Evolutionary conservation across 1,139 yeast species (phyloP).

Genomic region (Lizanozyma gosingica): DNA sequence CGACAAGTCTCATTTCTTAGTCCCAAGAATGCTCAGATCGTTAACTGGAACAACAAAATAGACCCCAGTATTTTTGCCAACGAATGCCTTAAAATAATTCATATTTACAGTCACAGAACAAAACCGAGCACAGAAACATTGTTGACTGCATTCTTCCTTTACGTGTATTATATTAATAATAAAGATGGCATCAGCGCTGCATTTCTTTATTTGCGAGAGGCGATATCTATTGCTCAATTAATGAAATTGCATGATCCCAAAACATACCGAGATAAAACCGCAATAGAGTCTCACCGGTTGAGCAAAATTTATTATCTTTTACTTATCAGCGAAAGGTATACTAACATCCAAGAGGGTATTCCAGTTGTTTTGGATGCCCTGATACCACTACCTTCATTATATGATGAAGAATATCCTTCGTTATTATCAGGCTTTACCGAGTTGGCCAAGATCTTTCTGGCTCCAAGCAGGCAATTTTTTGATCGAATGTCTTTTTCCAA

Average conservation of each 20-base stretch:
- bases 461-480: slow-evolving; percentile 15
- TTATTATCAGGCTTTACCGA: slow-evolving; percentile 25
- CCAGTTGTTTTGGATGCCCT: slow-evolving; percentile 30
- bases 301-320: slow-evolving; percentile 28
- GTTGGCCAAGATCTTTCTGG: slow-evolving; percentile 20
- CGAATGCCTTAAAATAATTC: slow-evolving; percentile 23
- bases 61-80: slow-evolving; percentile 18
- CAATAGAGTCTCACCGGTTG: slow-evolving; percentile 26
- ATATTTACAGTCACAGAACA: slow-evolving; percentile 18
- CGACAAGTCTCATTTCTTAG: slow-evolving; percentile 24
- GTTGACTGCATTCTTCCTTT: slow-evolving; percentile 31
- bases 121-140: slow-evolving; percentile 22
- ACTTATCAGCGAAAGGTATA: slow-evolving; percentile 31
- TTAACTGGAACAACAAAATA: slow-evolving; percentile 16
- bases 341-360: slow-evolving; percentile 29
- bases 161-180: slow-evolving; percentile 24
- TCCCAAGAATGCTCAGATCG: slow-evolving; percentile 15
- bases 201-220: slow-evolving; percentile 29
- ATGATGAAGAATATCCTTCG: slow-evolving; percentile 29
- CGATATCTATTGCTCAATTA: slow-evolving; percentile 31
- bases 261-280: slow-evolving; percentile 17
- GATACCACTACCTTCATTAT: slow-evolving; percentile 25
- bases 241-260: slow-evolving; percentile 26
- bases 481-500: slow-evolving; percentile 6
- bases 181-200: slow-evolving; percentile 23